phyloP scores from a whole-genome alignment of 2,329 filamentous ascomycete genomes.

The Aaosphaeria arxii region DNA sequence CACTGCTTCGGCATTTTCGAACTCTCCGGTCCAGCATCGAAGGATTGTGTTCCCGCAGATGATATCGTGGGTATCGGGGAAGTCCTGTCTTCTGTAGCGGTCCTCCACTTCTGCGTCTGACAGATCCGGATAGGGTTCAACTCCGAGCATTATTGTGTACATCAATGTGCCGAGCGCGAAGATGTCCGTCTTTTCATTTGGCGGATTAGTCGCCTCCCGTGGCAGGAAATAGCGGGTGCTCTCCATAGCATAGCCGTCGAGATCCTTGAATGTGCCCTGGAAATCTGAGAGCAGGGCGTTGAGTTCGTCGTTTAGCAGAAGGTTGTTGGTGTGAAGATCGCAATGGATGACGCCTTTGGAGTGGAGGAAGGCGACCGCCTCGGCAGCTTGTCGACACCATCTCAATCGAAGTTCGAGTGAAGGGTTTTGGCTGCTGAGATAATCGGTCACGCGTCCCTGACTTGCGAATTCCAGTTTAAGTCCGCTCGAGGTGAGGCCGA shows the following conservation, averaged over 20 bases:
- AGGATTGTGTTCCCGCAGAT: too few species aligned
- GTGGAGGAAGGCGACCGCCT: slow-evolving; percentile 37
- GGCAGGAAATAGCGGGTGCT: slow-evolving; percentile 16
- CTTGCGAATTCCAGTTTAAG: too few species aligned
- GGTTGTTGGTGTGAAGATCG: slow-evolving; percentile 40
- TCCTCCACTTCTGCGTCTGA: too few species aligned
- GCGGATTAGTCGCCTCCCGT: slow-evolving; percentile 8
- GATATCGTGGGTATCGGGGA: too few species aligned
- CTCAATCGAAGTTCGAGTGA: slow-evolving; percentile 5
- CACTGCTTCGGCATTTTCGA: too few species aligned
- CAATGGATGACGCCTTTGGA: slow-evolving; percentile 38
- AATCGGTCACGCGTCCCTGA: too few species aligned
- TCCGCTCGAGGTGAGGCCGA: too few species aligned
- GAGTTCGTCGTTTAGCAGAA: slow-evolving; percentile 35
- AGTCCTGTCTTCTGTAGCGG: too few species aligned
- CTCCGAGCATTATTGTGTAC: slow-evolving; percentile 34
- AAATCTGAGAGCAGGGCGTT: slow-evolving; percentile 39
- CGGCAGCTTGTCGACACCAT: slow-evolving; percentile 11
- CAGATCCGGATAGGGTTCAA: too few species aligned
- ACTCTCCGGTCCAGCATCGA: too few species aligned
- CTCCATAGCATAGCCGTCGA: slow-evolving; percentile 19
- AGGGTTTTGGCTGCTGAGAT: neutral
- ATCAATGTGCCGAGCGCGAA: slow-evolving; percentile 36
- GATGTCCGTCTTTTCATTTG: slow-evolving; percentile 27
- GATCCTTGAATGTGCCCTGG: slow-evolving; percentile 27